Evolutionary conservation across 2,329 filamentous ascomycete species (phyloP).

Genomic region (Eurotiales sp.): DNA sequence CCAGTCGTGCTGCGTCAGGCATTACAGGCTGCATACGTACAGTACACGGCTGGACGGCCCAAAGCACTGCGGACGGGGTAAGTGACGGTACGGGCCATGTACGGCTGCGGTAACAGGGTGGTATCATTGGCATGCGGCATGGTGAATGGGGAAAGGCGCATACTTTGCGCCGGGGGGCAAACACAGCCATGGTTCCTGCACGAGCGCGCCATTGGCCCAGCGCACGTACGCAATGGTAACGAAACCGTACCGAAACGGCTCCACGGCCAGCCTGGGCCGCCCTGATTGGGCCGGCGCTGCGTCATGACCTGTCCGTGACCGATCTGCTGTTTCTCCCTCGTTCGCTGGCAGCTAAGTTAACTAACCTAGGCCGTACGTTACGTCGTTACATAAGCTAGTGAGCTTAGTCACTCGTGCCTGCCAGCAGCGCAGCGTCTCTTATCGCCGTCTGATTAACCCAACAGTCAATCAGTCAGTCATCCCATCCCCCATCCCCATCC

Average conservation of each 20-base stretch:
- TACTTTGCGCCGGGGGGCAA: neutral
- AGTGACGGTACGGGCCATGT: neutral
- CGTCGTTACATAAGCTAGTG: no score
- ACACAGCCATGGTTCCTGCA: no score
- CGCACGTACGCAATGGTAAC: conserved; percentile 13
- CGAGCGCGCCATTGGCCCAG: conserved; percentile 14
- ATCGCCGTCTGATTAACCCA: no score
- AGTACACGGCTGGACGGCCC: no score
- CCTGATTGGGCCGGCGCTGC: conserved; percentile 16
- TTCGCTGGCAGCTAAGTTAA: conserved; percentile 19
- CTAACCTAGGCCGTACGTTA: neutral
- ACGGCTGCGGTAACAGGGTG: neutral
- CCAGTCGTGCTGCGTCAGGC: neutral
- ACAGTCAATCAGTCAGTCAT: no score
- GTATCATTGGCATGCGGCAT: no score
- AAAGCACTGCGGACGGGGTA: no score
- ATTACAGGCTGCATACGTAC: neutral
- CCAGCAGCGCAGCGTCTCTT: conserved; percentile 11
- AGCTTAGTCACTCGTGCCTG: conserved; percentile 17
- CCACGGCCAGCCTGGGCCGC: conserved; percentile 8
- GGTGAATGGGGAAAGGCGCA: no score
- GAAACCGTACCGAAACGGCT: conserved; percentile 18
- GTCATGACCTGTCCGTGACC: conserved; percentile 14
- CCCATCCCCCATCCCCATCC: no score
- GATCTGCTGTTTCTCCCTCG: conserved; percentile 19